Evolutionary conservation across 2,329 filamentous ascomycete genomes (phyloP).

Genomic region (Phialocephala subalpina): DNA sequence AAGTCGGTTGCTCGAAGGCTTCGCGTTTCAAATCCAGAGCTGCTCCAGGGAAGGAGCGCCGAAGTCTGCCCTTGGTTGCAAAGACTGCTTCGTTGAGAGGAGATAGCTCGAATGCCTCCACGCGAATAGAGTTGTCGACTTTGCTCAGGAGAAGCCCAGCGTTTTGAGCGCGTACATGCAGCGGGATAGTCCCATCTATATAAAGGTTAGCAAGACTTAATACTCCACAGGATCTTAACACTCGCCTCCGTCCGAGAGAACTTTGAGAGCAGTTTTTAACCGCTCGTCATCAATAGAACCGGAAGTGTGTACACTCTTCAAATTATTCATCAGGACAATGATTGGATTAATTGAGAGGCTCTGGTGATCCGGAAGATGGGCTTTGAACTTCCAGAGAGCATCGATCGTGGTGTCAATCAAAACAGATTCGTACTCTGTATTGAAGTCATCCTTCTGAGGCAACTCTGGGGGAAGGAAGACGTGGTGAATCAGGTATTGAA

Average conservation of each 20-base stretch:
- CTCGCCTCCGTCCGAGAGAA: neutral
- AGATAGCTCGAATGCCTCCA: slow-evolving; percentile 57
- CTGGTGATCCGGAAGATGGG: slow-evolving; percentile 1
- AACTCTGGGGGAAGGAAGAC: slow-evolving; percentile 57
- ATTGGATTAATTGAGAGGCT: slow-evolving; percentile 8
- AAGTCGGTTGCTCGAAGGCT: slow-evolving; percentile 34
- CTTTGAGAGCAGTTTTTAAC: slow-evolving; percentile 19
- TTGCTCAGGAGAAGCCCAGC: slow-evolving; percentile 52
- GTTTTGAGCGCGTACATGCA: slow-evolving; percentile 54
- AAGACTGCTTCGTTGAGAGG: slow-evolving; percentile 50
- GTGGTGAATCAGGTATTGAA: slow-evolving; percentile 52
- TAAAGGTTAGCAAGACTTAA: neutral
- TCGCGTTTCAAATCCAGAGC: slow-evolving; percentile 43
- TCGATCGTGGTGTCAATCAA: slow-evolving; percentile 15
- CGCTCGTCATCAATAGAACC: slow-evolving; percentile 21
- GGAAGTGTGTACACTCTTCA: slow-evolving; percentile 8
- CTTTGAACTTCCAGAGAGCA: slow-evolving; percentile 13
- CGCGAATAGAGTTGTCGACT: slow-evolving; percentile 11
- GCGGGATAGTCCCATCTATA: slow-evolving; percentile 7
- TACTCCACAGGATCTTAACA: neutral
- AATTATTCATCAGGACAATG: slow-evolving; percentile 13
- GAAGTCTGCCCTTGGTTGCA: slow-evolving; percentile 47
- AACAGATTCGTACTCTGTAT: slow-evolving; percentile 19
- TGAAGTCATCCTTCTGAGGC: slow-evolving; percentile 47
- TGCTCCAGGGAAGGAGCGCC: slow-evolving; percentile 53